Base-by-base conservation (phyloP, 1,284 basidiomycete genomes). In the Irpex sp. region DNA sequence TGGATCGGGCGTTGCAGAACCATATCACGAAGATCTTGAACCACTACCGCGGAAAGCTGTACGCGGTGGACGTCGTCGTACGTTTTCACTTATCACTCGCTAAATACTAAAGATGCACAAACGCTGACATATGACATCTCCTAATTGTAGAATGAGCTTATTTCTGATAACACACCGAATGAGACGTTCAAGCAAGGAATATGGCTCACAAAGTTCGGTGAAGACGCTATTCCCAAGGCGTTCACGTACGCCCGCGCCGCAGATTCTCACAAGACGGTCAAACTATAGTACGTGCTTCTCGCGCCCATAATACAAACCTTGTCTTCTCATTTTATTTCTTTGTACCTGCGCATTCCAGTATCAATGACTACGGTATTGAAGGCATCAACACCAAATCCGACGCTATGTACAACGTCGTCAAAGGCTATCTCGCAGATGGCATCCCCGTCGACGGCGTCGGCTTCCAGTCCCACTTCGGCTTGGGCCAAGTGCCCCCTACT, bases 171-270 rank as follows among this genome's bases (percentile, higher is more conserved):
- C 49, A 65, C 64, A 9, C 64, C 64, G 9, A 65, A 65, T 37
- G 64, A 65, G 61, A 65, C 64, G 13, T 65, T 65, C 55, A 65
- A 65, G 59, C 58, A 65, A 26, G 62, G 59, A 19, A 62, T 65
- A 19, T 65, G 64, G 64, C 51, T 57, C 9, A 57, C 62, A 34
- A 65, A 65, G 55, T 65, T 65, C 34, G 64, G 64, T 40, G 64
- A 65, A 48, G 61, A 65, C 11, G 64, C 64, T 4, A 62, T 65
- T 61, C 54, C 64, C 5, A 65, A 65, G 36, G 64, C 64, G 8
- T 55, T 65, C n/a, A 56, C 64, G 9, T 65, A 65, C 61, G 64
- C 64, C 17, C 63, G 64, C 9, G 61, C 57, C 11, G 64, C 62
- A 9, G 64, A 65, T 54, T 21, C 58, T 8, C 57, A 62, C 17